Percentiles rank a stretch among this genome's conserved stretches.
Conservation (phyloP, 768 basidiomycete species). For the Mycena kentingensis region DNA sequence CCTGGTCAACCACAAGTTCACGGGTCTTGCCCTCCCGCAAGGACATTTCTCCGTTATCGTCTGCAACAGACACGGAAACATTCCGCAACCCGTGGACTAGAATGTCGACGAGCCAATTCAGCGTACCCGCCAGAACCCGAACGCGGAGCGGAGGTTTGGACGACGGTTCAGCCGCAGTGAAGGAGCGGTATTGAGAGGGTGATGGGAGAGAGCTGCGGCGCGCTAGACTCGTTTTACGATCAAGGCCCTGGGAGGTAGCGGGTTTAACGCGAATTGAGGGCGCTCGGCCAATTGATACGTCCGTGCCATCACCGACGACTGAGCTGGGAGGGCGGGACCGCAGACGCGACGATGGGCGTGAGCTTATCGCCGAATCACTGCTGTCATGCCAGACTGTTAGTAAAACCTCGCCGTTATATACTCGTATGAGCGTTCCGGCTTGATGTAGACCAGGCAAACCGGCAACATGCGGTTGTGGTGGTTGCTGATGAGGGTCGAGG, state of each 20-base stretch:
- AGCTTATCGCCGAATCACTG: constrained; percentile 46
- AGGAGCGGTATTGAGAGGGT: constrained; percentile 61
- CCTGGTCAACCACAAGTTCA: constrained; percentile 69
- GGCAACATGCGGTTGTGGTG: constrained; percentile 33
- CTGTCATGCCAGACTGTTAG: constrained; percentile 62
- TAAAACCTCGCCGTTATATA: constrained; percentile 74
- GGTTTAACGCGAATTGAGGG: constrained; percentile 83
- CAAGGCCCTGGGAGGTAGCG: constrained; percentile 63
- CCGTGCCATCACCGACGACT: constrained; percentile 44
- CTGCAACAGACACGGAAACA: constrained; percentile 78
- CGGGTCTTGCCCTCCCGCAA: constrained; percentile 73
- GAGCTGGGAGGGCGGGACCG: constrained; percentile 76
- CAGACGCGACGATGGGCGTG: constrained; percentile 59
- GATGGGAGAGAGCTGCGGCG: constrained; percentile 80
- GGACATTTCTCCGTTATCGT: constrained; percentile 86
- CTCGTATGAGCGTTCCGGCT: constrained; percentile 70
- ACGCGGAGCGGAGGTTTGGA: constrained; percentile 75
- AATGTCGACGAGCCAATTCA: constrained; percentile 72
- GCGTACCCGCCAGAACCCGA: constrained; percentile 74
- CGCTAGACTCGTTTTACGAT: constrained; percentile 76
- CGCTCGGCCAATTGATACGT: constrained; percentile 53
- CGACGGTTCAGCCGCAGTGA: constrained; percentile 61
- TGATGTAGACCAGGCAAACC: constrained; percentile 46
- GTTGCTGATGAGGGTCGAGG: constrained; percentile 45
- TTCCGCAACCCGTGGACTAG: constrained; percentile 77